Base-by-base conservation (phyloP, 1,139 yeast species). In the Suhomyces taliae region DNA sequence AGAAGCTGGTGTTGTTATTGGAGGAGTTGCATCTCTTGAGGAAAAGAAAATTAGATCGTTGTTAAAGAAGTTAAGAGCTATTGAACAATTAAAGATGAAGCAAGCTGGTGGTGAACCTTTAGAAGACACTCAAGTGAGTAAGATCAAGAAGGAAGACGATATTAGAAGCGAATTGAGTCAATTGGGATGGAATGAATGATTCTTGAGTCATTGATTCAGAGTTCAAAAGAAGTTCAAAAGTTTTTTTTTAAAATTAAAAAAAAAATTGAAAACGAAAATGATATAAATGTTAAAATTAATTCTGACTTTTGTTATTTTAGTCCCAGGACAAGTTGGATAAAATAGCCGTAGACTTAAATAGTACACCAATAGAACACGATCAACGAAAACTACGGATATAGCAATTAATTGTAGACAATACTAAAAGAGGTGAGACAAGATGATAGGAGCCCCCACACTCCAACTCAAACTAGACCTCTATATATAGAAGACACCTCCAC, bases 11-110 rank as follows among this genome's bases (percentile, higher is more conserved):
- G 51, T 68, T 43, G 82, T 82, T 35, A 72, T 78, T 51, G 88
- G 87, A 36, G 87, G 88, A 45, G 82, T 80, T 39, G 74, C 78
- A 43, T 78, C 87, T 9, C 70, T 85, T 59, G 97, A 91, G 68
- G 98, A 93, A 58, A 93, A 91, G 76, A 90, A 90, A 69, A 85
- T 90, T 55, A 82, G 99, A 64, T 85, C 95, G 27, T 78, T 93
- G 62, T 78, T 91, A 66, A 93, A 93, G 74, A 95, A 95, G 70
- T 78, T 93, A 55, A 81, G 98, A 61, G 98, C 99, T 11, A 93
- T 93, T 56, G 96, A 91, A 66, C 84, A 83, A 44, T 79, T 95
- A 60, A 91, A 91, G 67, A 81, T 81, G 77, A 87, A 91, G 63
- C 93, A 88, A 69, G 89, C 88, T 15, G 75, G 74, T 44, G 96